phyloP scores from a whole-genome alignment of 208 protist species.

The Crithidia thermophila region DNA sequence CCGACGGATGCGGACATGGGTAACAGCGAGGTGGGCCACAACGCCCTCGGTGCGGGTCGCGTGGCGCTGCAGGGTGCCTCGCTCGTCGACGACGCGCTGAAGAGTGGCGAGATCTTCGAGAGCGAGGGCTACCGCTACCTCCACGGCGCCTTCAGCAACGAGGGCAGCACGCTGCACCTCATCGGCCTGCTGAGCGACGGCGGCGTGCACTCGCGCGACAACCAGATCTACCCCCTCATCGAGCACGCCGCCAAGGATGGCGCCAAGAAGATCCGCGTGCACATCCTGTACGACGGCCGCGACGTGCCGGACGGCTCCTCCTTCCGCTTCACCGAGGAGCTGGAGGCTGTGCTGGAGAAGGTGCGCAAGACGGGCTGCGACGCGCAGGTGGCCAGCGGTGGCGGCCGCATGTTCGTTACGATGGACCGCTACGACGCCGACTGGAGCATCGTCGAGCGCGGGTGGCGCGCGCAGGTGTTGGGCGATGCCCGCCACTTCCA shows the following conservation, averaged over 20 bases:
- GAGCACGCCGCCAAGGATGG: slow-evolving; percentile 80
- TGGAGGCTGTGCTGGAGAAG: slow-evolving; percentile 89
- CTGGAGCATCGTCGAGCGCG: slow-evolving; percentile 95
- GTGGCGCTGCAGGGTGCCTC: slow-evolving; percentile 94
- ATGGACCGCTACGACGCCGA: slow-evolving; percentile 97
- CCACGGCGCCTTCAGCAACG: slow-evolving; percentile 73
- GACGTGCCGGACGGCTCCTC: slow-evolving; percentile 94
- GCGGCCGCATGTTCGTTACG: slow-evolving; percentile 95
- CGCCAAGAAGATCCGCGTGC: slow-evolving; percentile 90
- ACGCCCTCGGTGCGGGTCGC: slow-evolving; percentile 94
- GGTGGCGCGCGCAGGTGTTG: slow-evolving; percentile 93
- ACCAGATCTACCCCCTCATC: slow-evolving; percentile 92
- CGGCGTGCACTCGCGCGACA: slow-evolving; percentile 94
- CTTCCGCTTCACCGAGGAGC: slow-evolving; percentile 89
- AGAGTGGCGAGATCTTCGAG: slow-evolving; percentile 81
- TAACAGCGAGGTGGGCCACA: slow-evolving; percentile 97
- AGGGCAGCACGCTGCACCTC: slow-evolving; percentile 88
- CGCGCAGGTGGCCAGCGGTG: slow-evolving; percentile 91
- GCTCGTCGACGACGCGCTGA: slow-evolving; percentile 93
- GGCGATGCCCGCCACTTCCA: slow-evolving; percentile 88
- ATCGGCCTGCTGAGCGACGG: slow-evolving; percentile 95
- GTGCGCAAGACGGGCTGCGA: slow-evolving; percentile 77
- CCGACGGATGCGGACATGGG: slow-evolving; percentile 96
- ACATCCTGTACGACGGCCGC: slow-evolving; percentile 94
- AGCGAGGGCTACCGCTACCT: slow-evolving; percentile 93